Conservation (phyloP, 2,329 filamentous ascomycete species). For the Sporothrix globosa region DNA sequence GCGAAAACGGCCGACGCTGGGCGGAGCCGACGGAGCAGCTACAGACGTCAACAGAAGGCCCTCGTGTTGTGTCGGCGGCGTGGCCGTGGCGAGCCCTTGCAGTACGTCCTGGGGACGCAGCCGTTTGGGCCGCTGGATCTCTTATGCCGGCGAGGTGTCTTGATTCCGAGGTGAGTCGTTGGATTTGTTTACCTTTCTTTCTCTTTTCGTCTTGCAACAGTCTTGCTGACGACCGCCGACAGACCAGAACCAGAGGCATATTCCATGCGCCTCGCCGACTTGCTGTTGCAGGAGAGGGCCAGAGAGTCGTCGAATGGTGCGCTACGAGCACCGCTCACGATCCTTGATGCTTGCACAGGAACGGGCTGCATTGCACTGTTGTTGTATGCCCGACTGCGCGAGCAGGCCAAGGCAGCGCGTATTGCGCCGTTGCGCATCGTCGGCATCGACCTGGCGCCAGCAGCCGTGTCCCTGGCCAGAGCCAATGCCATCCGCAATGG, state of each 20-base stretch:
- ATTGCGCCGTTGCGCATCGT: conserved; percentile 53
- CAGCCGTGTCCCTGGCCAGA: conserved; percentile 66
- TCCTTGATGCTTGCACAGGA: conserved; percentile 88
- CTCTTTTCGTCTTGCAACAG: neutral
- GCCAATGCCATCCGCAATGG: conserved; percentile 64
- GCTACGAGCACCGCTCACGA: conserved; percentile 48
- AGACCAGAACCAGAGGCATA: conserved; percentile 73
- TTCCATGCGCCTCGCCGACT: conserved; percentile 57
- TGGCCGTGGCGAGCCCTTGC: conserved; percentile 71
- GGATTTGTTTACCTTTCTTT: conserved; percentile 33
- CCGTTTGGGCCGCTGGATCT: conserved; percentile 86
- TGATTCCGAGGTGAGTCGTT: conserved; percentile 83
- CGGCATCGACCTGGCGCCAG: conserved; percentile 73
- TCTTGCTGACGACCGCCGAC: neutral
- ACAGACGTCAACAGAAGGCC: conserved; percentile 36
- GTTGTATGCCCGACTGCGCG: conserved; percentile 59
- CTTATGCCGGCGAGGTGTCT: conserved; percentile 71
- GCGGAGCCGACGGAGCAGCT: neutral
- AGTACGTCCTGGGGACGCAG: conserved; percentile 86
- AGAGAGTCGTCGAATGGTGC: neutral
- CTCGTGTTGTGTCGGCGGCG: conserved; percentile 53
- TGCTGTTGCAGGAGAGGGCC: conserved; percentile 16
- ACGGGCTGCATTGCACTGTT: conserved; percentile 88
- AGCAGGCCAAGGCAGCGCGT: conserved; percentile 37
- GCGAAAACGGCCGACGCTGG: too few species aligned